A percentile compares a stretch with the other conserved stretches of the same genome.
Evolutionary conservation across 805 yeast species (phyloP).

Genomic region (Yarrowia osloensis): DNA sequence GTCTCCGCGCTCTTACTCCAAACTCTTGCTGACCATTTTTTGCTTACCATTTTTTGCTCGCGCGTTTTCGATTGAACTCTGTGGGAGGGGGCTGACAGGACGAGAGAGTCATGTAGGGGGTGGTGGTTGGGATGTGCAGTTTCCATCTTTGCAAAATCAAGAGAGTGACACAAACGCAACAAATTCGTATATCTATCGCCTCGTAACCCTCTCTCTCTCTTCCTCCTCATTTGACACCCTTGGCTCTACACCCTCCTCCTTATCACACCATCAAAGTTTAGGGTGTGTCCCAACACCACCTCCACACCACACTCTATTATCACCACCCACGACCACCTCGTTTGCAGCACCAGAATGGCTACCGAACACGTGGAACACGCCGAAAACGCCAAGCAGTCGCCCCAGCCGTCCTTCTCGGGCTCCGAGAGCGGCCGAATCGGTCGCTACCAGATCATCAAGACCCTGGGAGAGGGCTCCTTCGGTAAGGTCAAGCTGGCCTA

Average conservation of each 20-base stretch:
- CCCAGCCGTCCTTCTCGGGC: slow-evolving; percentile 36
- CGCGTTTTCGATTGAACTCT: neutral
- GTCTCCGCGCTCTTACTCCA: too few species aligned
- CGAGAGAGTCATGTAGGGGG: too few species aligned
- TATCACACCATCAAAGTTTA: slow-evolving; percentile 3
- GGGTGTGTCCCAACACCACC: slow-evolving; percentile 8
- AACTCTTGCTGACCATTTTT: neutral
- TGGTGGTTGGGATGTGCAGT: too few species aligned
- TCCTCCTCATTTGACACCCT: neutral
- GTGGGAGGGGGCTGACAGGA: too few species aligned
- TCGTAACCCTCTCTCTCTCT: neutral
- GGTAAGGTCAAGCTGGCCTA: slow-evolving; percentile 90
- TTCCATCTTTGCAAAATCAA: neutral
- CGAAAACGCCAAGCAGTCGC: slow-evolving; percentile 16
- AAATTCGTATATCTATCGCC: neutral
- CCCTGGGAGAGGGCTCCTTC: slow-evolving; percentile 94
- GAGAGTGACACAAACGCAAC: neutral
- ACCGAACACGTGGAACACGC: slow-evolving; percentile 31
- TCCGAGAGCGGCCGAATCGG: slow-evolving; percentile 59
- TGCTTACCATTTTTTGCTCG: slow-evolving; percentile 4
- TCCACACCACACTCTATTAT: slow-evolving; percentile 21
- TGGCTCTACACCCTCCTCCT: neutral
- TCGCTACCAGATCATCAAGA: slow-evolving; percentile 87
- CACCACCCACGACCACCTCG: neutral
- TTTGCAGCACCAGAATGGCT: too few species aligned